phyloP scores from a whole-genome alignment of 257 asterid species.

The Rhazya stricta region DNA sequence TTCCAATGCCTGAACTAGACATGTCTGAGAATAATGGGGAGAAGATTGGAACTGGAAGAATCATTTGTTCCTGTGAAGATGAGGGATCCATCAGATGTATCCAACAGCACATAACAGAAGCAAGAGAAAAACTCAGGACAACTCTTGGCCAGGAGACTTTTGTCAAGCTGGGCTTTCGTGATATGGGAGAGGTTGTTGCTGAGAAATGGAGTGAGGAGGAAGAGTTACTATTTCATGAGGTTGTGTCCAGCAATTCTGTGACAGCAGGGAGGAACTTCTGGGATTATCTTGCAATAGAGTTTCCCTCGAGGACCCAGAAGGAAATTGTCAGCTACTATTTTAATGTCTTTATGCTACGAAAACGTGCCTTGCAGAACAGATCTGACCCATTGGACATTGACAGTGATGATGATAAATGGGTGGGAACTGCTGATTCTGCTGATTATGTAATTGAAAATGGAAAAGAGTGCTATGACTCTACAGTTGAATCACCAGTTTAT shows the following conservation, averaged over 20 bases:
- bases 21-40: conserved; percentile 11
- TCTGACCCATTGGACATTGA: conserved; percentile 26
- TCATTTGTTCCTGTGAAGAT: conserved; percentile 30
- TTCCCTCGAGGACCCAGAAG: conserved; percentile 32
- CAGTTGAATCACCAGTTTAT: conserved; percentile 22
- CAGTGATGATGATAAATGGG: conserved; percentile 41
- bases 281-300: conserved; percentile 26
- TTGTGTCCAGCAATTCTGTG: conserved; percentile 29
- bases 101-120: conserved; percentile 29
- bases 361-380: conserved; percentile 40
- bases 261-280: conserved; percentile 32
- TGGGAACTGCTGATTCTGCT: conserved; percentile 17
- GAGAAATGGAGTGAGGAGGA: conserved; percentile 35
- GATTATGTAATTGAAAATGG: conserved; percentile 17
- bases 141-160: conserved; percentile 29
- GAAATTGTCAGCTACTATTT: conserved; percentile 40
- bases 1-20: conserved; percentile 25
- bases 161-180: conserved; percentile 28
- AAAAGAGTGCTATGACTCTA: conserved; percentile 25
- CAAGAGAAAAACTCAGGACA: conserved; percentile 28
- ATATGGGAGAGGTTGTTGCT: conserved; percentile 36
- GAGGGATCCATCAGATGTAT: conserved; percentile 33
- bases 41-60: conserved; percentile 29
- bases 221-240: conserved; percentile 30
- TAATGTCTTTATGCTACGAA: conserved; percentile 34